Percentiles rank a stretch among this genome's conserved stretches.
Conservation (phyloP, 2,329 filamentous ascomycete genomes). For the Phialophora verrucosa region DNA sequence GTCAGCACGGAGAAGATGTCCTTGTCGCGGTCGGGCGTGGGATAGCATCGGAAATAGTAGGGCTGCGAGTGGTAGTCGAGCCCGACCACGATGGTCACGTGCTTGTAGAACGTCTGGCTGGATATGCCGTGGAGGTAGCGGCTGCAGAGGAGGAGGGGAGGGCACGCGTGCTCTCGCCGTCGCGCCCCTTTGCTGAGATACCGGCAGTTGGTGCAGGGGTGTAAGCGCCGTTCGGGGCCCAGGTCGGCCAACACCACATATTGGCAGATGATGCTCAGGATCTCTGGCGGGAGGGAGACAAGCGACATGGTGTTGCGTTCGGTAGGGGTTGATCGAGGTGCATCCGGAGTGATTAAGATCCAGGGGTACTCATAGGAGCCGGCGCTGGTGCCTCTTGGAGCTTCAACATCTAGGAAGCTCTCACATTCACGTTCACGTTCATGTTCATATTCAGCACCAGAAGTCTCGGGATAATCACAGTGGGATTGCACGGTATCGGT, state of each 20-base stretch:
- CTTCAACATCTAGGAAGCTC: background rate
- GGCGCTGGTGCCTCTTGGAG: background rate
- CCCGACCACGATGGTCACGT: background rate
- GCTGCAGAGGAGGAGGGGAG: slow-evolving; percentile 1
- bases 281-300: background rate
- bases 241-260: background rate
- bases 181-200: background rate
- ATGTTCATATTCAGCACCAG: no score
- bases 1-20: background rate
- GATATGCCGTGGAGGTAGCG: background rate
- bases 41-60: background rate
- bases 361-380: no score
- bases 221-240: background rate
- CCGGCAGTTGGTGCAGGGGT: background rate
- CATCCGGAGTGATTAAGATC: background rate
- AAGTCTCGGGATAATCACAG: background rate
- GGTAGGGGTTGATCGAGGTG: background rate
- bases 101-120: background rate
- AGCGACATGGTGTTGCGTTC: background rate
- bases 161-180: background rate
- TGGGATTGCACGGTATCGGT: background rate
- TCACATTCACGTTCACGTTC: background rate
- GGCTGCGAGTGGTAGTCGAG: slow-evolving; percentile 5
- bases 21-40: background rate
- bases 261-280: slow-evolving; percentile 4